Base-by-base conservation (phyloP, 192 early-diverging fungal species). In the Coemansia umbellata region DNA sequence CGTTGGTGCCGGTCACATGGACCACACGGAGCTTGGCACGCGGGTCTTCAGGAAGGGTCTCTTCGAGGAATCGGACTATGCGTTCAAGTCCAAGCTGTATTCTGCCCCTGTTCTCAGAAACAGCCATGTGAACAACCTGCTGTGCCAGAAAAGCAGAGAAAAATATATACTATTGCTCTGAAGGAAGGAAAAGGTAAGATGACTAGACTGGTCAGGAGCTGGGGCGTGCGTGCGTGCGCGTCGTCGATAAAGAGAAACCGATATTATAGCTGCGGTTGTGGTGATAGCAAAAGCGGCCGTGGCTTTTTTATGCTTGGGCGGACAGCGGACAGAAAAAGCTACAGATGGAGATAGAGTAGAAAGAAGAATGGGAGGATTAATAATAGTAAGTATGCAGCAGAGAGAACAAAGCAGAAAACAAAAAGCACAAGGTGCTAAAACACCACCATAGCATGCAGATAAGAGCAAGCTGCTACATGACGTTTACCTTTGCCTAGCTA, bases 1-100 rank as follows among this genome's bases (percentile, higher is more conserved):
- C 92, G 58, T 94, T 94, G 1, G 92, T 94, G 14, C 92, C 92
- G 5, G 88, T 89, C 1, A 94, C 87, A 63, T 94, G 92, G 19
- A 94, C 72, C n/a, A 81, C 66, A 15, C 62, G 50, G 51, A 81
- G 69, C 13, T 50, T 56, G 23, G 41, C 21, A 10, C 87, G 74
- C 1, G 88, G 88, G 45, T 75, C 72, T 4, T 26, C 41, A 47
- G 75, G 59, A 49, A 80, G 28, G 60, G 53, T 36, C 21, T 47
- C 19, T 41, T 40, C 49, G 9, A 90, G 61, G 21, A 88, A 79
- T n/a, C 28, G 26, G 17, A 24, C n/a, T 37, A 87, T 83, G 32
- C 80, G 67, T 49, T 66, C 68, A 26, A 71, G 60, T 10, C 68
- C 67, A 11, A 78, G 57, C 33, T 56, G 39, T 4, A 77, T 70